Evolutionary conservation across 1,139 yeast genomes (phyloP), one percentile per base, ranked within the genome.

Genomic region (Taphrina populina): DNA sequence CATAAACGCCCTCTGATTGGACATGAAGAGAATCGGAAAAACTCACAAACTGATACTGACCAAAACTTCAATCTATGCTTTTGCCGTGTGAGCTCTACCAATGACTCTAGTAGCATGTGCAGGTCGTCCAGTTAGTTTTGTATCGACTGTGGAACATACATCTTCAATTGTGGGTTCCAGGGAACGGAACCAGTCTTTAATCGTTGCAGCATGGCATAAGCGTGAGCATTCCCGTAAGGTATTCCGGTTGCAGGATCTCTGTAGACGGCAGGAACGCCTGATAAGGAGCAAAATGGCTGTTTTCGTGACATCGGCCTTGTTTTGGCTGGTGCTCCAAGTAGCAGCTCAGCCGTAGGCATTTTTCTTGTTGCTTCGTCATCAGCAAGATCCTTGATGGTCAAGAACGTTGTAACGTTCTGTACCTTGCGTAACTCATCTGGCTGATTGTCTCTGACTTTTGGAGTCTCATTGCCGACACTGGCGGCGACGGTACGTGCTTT

Each of bases 181-280:
- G 46, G 40, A 13, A 49, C 40, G 10, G 20, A 10, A 4, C 54
- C 54, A 8, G 37, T 23, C 27, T 41, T 33, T n/a, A 52, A 3
- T 4, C 20, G 27, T 21, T 41, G 40, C 17, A 52, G 26, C 15
- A 19, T 21, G 10, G 20, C 29, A 21, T 54, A 57, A 8, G 56
- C 54, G 11, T 23, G 33, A 11, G 41, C 30, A 21, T 43, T 33
- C 8, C 35, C 51, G 19, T 43, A 44, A 10, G 23, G 20, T 8
- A 57, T 15, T 4, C 58, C 59, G 6, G 59, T 51, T 23, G 26
- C 10, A 4, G 59, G 59, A n/a, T 57, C 59, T 23, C 20, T 30
- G 20, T 57, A 57, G 24, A 34, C 36, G 15, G 59, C 53, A 11
- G 32, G 30, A 2, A 33, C 52, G 4, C 59, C 59, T 10, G 57